These are phyloP conservation scores for Dryas alaskensis DNA, from an alignment of 306 rosid genomes.

Conservation along the genomic window DNA sequence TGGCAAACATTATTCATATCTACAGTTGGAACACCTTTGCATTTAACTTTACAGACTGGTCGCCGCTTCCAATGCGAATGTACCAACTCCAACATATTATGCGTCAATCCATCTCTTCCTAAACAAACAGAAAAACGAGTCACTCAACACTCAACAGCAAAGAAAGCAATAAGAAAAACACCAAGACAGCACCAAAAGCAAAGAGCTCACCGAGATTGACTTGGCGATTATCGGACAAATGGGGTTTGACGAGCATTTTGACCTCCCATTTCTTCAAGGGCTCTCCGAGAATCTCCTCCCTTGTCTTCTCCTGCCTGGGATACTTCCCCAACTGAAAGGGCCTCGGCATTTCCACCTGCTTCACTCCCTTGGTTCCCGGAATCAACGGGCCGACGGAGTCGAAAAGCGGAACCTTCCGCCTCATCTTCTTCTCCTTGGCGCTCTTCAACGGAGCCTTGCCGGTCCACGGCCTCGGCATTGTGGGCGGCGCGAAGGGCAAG, in stretches of 20 bases:
- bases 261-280: slow-evolving; percentile 82
- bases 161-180: neutral
- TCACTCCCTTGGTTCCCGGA: slow-evolving; percentile 47
- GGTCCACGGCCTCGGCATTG: slow-evolving; percentile 97
- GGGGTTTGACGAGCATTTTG: slow-evolving; percentile 58
- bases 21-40: slow-evolving; percentile 95
- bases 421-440: slow-evolving; percentile 63
- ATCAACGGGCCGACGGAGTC: slow-evolving; percentile 66
- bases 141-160: neutral
- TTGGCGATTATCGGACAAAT: slow-evolving; percentile 65
- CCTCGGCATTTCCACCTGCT: slow-evolving; percentile 63
- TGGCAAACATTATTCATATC: slow-evolving; percentile 85
- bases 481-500: slow-evolving; percentile 78
- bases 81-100: slow-evolving; percentile 93
- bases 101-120: slow-evolving; percentile 97
- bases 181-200: neutral
- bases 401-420: slow-evolving; percentile 57
- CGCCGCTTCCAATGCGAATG: slow-evolving; percentile 89
- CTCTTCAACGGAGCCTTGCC: slow-evolving; percentile 93
- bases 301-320: slow-evolving; percentile 45
- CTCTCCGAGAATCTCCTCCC: slow-evolving; percentile 84
- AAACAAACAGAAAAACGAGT: slow-evolving; percentile 13
- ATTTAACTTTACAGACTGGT: slow-evolving; percentile 75
- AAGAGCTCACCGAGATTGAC: slow-evolving; percentile 77
- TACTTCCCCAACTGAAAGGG: slow-evolving; percentile 54